Evolutionary conservation across 306 rosid species (phyloP).

Genomic region (Fragaria nilgerrensis): DNA sequence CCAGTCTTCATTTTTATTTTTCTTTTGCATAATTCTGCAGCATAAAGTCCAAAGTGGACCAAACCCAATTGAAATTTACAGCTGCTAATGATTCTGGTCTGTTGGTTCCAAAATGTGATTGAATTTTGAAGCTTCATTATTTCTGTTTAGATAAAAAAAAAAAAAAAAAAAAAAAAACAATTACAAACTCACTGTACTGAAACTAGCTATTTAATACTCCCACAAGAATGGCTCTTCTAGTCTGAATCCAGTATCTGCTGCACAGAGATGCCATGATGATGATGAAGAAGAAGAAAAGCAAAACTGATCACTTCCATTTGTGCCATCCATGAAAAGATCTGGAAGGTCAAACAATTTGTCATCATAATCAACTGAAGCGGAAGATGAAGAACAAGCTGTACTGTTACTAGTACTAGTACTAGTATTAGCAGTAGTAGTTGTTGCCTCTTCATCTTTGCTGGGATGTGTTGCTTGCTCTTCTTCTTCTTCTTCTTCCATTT

Average conservation of each 20-base stretch:
- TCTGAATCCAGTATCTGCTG: conserved; percentile 49
- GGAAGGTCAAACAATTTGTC: conserved; percentile 79
- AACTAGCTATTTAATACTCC: conserved; percentile 43
- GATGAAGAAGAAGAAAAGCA: conserved; percentile 42
- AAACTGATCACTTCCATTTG: conserved; percentile 32
- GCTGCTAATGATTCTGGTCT: conserved; percentile 6
- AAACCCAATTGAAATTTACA: conserved; percentile 14
- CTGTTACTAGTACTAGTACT: neutral
- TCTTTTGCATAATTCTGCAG: conserved; percentile 4
- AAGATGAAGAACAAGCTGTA: conserved; percentile 22
- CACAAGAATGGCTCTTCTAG: conserved; percentile 59
- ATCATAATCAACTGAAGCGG: conserved; percentile 20
- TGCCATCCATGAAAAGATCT: conserved; percentile 58
- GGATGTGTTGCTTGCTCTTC: conserved; percentile 21
- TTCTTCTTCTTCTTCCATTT: conserved; percentile 33
- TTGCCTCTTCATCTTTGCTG: conserved; percentile 4
- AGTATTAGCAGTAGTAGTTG: neutral
- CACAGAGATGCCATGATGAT: conserved; percentile 56
- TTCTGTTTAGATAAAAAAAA: conserved; percentile 11
- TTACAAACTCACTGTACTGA: conserved; percentile 8
- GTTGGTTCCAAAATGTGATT: conserved; percentile 6
- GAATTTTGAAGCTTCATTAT: conserved; percentile 2
- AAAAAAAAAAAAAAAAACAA: neutral
- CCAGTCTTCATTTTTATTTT: neutral
- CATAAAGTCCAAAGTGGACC: conserved; percentile 10